Conservation (phyloP, 2,329 filamentous ascomycete genomes). For the Fusarium pseudonygamai region DNA sequence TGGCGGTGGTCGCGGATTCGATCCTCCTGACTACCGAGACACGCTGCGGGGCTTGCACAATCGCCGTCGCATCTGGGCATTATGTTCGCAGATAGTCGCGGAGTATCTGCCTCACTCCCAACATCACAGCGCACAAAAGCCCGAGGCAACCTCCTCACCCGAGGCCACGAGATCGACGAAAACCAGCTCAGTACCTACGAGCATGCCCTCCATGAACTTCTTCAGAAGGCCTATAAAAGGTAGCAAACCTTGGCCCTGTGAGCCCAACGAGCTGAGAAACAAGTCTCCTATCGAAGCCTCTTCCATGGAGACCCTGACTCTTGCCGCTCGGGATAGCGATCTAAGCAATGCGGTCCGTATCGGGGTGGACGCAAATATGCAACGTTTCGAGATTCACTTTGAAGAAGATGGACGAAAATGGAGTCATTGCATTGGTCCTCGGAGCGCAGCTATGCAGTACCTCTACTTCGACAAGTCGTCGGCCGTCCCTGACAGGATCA, state of each 20-base stretch:
- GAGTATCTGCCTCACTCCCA: too few relatives aligned
- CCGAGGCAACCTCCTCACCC: too few relatives aligned
- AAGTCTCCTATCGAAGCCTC: background rate
- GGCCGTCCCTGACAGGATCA: background rate
- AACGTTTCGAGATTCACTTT: background rate
- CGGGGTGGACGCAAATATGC: background rate
- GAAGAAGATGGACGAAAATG: background rate
- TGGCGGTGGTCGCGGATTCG: background rate
- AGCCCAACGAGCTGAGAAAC: background rate
- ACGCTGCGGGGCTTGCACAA: background rate
- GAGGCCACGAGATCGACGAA: too few relatives aligned
- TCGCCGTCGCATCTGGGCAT: background rate
- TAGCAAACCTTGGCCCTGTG: background rate
- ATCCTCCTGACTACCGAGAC: background rate
- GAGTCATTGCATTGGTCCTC: background rate
- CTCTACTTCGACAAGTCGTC: background rate
- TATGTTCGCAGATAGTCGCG: too few relatives aligned
- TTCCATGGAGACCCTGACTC: background rate
- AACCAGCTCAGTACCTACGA: too few relatives aligned
- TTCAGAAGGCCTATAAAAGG: background rate
- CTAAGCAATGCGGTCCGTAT: accelerated
- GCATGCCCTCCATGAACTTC: background rate
- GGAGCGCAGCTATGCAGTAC: background rate
- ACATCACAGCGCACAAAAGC: too few relatives aligned
- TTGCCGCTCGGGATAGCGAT: background rate